These are phyloP conservation scores for Neofusicoccum sp. DNA, from an alignment of 2,329 filamentous ascomycete species.

Conservation along the genomic window DNA sequence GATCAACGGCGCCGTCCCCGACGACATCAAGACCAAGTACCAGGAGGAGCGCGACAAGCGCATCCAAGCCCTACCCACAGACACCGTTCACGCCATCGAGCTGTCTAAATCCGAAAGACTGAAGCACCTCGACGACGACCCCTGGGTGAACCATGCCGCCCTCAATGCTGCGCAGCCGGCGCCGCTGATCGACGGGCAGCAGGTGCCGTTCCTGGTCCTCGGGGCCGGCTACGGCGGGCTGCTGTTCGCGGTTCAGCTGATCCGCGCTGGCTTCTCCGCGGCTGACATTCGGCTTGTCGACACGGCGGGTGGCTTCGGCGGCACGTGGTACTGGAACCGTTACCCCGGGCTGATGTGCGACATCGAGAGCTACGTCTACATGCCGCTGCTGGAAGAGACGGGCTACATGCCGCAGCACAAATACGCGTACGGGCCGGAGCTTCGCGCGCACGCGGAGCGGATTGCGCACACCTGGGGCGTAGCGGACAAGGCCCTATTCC, in stretches of 20 bases:
- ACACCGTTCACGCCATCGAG: constrained; percentile 23
- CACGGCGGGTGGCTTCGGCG: constrained; percentile 23
- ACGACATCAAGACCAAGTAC: no score
- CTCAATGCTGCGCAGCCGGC: not conserved
- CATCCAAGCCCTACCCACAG: not conserved
- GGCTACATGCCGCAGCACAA: constrained; percentile 32
- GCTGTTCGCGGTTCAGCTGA: constrained; percentile 40
- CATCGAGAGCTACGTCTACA: constrained; percentile 25
- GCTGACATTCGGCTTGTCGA: constrained; percentile 36
- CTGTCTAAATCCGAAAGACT: no score
- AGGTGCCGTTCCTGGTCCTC: constrained; percentile 34
- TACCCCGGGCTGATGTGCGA: constrained; percentile 27
- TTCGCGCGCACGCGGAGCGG: constrained; percentile 34
- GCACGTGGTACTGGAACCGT: constrained; percentile 30
- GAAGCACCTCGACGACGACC: constrained; percentile 25
- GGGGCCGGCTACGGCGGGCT: constrained; percentile 48
- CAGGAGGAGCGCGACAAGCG: not conserved
- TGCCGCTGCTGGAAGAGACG: constrained; percentile 43
- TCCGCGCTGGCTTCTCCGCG: constrained; percentile 36
- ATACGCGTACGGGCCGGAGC: constrained; percentile 35
- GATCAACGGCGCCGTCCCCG: no score
- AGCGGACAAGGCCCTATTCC: constrained; percentile 40
- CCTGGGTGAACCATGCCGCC: constrained; percentile 24
- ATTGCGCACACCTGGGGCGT: constrained; percentile 48
- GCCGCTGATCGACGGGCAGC: not conserved